These are phyloP conservation scores for Cladorrhinum sp. DNA, from an alignment of 2,329 filamentous ascomycete genomes.

Conservation along the genomic window DNA sequence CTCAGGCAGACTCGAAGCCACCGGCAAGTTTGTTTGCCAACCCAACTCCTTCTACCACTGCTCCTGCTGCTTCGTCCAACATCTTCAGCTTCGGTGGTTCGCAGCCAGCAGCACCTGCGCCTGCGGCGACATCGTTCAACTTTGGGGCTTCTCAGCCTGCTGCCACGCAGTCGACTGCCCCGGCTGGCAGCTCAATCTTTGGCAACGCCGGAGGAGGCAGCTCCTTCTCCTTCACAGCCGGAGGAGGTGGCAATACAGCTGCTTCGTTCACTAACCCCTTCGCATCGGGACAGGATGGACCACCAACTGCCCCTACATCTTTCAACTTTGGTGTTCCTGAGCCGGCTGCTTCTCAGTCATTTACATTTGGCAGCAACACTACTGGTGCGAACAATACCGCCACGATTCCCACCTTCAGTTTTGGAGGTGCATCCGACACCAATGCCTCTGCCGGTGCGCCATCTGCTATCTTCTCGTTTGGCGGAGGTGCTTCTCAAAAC, in stretches of 20 bases:
- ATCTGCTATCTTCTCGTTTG: constrained; percentile 37
- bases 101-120: constrained; percentile 9
- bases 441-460: constrained; percentile 12
- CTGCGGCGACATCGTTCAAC: constrained; percentile 18
- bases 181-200: constrained; percentile 27
- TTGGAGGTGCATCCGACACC: constrained; percentile 33
- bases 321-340: constrained; percentile 42
- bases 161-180: constrained; percentile 17
- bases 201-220: constrained; percentile 27
- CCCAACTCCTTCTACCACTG: constrained; percentile 9
- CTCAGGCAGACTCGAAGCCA: constrained; percentile 11
- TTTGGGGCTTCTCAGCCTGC: constrained; percentile 22
- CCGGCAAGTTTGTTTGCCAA: constrained; percentile 18
- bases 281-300: constrained; percentile 27
- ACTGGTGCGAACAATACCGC: constrained; percentile 17
- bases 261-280: constrained; percentile 41
- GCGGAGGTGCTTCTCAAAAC: constrained; percentile 31
- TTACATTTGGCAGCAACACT: constrained; percentile 24
- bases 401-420: constrained; percentile 37
- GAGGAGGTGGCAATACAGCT: constrained; percentile 28
- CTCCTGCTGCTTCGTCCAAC: neutral
- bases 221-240: constrained; percentile 34
- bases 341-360: constrained; percentile 25
- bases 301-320: constrained; percentile 30
- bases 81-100: constrained; percentile 17